A percentile compares a stretch with the other conserved stretches of the same genome.
These are phyloP conservation scores for Eucalyptus curtisii DNA, from an alignment of 345 rosid species.

Conservation along the genomic window DNA sequence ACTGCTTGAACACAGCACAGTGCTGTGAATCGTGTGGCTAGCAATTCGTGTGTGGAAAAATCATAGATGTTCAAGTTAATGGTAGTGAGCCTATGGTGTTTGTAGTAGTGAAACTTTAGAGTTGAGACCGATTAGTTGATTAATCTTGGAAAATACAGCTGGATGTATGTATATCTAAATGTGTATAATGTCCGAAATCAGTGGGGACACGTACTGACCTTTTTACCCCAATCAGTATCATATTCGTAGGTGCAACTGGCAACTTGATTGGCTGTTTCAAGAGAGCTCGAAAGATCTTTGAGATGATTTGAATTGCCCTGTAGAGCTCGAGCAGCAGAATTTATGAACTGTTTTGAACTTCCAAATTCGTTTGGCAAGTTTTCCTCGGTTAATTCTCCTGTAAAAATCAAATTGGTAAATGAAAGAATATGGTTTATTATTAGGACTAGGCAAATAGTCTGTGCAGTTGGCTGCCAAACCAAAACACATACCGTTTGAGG, in stretches of 20 bases:
- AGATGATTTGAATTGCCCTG: slow-evolving; percentile 11
- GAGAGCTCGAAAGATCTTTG: background rate
- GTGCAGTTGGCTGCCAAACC: background rate
- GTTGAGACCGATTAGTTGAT: background rate
- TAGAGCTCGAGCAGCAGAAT: slow-evolving; percentile 27
- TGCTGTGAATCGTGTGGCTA: background rate
- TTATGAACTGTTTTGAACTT: slow-evolving; percentile 22
- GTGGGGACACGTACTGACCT: slow-evolving; percentile 6
- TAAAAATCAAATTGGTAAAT: background rate
- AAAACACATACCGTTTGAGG: background rate
- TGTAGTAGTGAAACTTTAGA: background rate
- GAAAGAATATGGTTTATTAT: background rate
- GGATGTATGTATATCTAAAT: background rate
- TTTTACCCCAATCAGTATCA: slow-evolving; percentile 43
- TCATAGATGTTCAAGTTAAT: background rate
- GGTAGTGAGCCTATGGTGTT: background rate
- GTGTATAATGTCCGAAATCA: background rate
- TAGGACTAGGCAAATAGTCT: background rate
- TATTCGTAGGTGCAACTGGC: slow-evolving; percentile 33
- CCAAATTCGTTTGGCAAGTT: slow-evolving; percentile 22
- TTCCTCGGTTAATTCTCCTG: slow-evolving; percentile 6
- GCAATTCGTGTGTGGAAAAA: background rate
- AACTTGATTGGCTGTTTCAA: slow-evolving; percentile 28
- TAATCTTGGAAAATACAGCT: background rate
- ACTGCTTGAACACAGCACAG: background rate